Evolutionary conservation across 768 basidiomycete genomes (phyloP), one percentile per base, ranked within the genome.

Genomic region (Leccinum disarticulatum): DNA sequence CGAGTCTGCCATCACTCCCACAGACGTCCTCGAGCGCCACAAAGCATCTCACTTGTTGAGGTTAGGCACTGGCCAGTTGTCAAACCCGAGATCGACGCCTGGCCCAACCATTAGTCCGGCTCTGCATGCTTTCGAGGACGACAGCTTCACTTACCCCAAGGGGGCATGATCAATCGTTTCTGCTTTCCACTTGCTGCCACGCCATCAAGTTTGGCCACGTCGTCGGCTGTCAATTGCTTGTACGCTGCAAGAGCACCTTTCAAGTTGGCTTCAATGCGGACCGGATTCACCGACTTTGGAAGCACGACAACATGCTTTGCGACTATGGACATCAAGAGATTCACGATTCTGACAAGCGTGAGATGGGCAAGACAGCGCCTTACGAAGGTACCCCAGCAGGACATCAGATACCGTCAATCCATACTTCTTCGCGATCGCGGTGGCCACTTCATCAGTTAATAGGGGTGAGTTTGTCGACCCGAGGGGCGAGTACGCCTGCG

Each of bases 401-500:
- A 88, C 77, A 66, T 87, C 86, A 7, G 86, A 68, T 1, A 83
- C 75, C 59, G 81, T 74, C 52, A 88, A 70, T 2, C 70, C 72
- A 68, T 87, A 77, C 69, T 85, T 86, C 59, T 75, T 67, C 2
- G 89, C 90, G 58, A 93, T 80, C 63, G 79, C 77, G 4, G 74
- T 61, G 8, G 88, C 84, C 4, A 80, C 77, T 54, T 85, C 82
- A 65, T 94, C 90, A 6, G 68, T 69, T 35, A 93, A 70, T 7
- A 93, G 75, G 8, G 88, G 88, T 2, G 87, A 83, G 64, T 81
- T 80, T 11, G 84, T 79, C 9, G 86, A 88, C 36, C 87, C 91
- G 14, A 93, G 83, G 9, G 93, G 91, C 8, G 89, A 93, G 72
- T 90, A 94, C 1, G 92, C 91, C 70, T 91, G 81, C 0, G 88